Evolutionary conservation across 164 flowering plant genomes (phyloP), one percentile per base, ranked within the genome.

Genomic region (Vitis rotundifolia): DNA sequence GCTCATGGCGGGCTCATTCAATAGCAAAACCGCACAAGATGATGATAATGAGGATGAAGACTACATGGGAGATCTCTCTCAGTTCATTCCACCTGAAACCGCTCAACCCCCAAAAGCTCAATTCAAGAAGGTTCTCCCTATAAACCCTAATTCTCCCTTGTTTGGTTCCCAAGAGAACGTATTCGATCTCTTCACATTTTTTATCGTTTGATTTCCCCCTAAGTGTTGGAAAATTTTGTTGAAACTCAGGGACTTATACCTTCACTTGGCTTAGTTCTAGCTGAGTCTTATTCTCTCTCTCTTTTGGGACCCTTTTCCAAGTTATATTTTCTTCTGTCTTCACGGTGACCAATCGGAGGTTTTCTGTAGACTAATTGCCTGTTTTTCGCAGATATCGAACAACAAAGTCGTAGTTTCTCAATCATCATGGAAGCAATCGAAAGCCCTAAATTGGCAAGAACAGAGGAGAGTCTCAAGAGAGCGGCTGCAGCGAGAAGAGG

Each of bases 41-140:
- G 85, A 82, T 10, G 92, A 64, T 15, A 64, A 68, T n/a, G 76
- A 83, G 53, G 90, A 89, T 11, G 97, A 89, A 13, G 97, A 94
- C 73, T 94, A 94, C 85, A 87, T 94, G 94, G 97, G 88, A 0
- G 94, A 94, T 79, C 88, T 94, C 71, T 85, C 97, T 62, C 77
- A 71, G n/a, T 92, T 94, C 64, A 83, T 94, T 54, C 89, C 95
- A 16, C 82, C 90, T 1, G 90, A 88, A 55, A 19, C 79, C 37
- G 59, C 84, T 47, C 50, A 59, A 29, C 79, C 84, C 57, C 12
- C 85, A 12, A 75, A 73, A 11, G 37, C 68, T 48, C 64, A 78
- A 50, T 64, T 71, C 29, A 75, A 77, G 69, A 85, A 78, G 88
- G 89, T 81, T 37, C 44, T 37, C 44, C 7, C 44, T 37, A 3